phyloP scores from a whole-genome alignment of 2,329 filamentous ascomycete species.

The Sclerotinia trifoliorum region DNA sequence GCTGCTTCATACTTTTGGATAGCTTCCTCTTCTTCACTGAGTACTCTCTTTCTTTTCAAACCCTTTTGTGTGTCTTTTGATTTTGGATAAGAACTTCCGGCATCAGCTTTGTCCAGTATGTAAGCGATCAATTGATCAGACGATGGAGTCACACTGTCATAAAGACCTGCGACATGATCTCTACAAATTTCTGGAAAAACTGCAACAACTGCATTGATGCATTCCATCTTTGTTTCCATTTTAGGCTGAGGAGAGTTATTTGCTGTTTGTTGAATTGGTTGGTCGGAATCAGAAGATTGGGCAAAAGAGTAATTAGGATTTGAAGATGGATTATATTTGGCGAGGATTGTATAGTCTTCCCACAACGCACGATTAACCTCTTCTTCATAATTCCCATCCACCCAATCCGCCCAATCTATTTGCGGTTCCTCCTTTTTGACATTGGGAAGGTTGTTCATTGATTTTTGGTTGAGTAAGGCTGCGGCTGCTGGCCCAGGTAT shows the following conservation, averaged over 20 bases:
- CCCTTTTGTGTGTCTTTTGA: constrained; percentile 40
- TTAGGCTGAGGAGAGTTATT: not conserved
- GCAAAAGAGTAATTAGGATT: not conserved
- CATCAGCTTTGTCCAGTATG: constrained; percentile 46
- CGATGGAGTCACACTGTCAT: constrained; percentile 33
- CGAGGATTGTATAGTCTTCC: not conserved
- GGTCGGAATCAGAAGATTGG: not conserved
- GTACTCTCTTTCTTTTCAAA: constrained; percentile 42
- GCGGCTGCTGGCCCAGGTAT: not conserved
- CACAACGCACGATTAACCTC: constrained; percentile 6
- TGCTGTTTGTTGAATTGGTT: not conserved
- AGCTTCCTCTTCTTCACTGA: constrained; percentile 42
- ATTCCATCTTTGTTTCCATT: constrained; percentile 26
- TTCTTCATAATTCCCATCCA: constrained; percentile 11
- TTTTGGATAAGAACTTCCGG: constrained; percentile 45
- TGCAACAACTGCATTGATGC: constrained; percentile 42
- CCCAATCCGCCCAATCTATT: not conserved
- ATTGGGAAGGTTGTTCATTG: not conserved
- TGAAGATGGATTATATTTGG: not conserved
- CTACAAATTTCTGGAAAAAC: constrained; percentile 50
- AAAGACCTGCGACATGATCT: constrained; percentile 44
- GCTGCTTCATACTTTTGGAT: constrained; percentile 39
- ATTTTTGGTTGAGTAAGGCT: not conserved
- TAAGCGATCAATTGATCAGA: constrained; percentile 38
- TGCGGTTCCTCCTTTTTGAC: not conserved